These are phyloP conservation scores for Entomortierella chlamydospora DNA, from an alignment of 192 early-diverging fungal genomes.

Conservation along the genomic window DNA sequence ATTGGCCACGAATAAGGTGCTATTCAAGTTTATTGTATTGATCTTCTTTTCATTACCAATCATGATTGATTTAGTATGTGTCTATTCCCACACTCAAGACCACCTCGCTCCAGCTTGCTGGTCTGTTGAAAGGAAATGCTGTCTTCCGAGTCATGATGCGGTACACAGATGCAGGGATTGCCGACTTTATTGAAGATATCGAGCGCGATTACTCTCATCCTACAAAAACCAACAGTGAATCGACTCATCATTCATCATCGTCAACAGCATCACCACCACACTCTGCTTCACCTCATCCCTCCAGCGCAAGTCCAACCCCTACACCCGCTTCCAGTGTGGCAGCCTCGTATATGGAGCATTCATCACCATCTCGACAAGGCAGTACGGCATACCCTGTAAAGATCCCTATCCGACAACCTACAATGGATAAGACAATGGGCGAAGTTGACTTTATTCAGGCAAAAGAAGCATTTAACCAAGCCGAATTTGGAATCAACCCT, in stretches of 20 bases:
- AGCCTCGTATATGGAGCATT: too few species aligned
- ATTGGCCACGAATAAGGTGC: too few species aligned
- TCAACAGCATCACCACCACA: conserved; percentile 2
- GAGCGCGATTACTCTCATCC: conserved; percentile 24
- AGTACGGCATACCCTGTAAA: background rate
- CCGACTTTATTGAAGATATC: conserved; percentile 62
- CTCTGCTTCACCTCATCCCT: background rate
- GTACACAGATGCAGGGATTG: conserved; percentile 60
- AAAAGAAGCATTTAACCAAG: conserved; percentile 28
- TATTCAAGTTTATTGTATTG: background rate
- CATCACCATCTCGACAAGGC: background rate
- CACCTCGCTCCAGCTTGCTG: conserved; percentile 77
- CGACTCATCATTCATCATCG: background rate
- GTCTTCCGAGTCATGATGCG: conserved; percentile 78
- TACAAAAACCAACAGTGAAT: background rate
- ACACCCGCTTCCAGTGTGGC: background rate
- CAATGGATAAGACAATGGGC: conserved; percentile 36
- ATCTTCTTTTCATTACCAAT: background rate
- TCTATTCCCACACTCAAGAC: conserved; percentile 68
- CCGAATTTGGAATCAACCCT: conserved; percentile 8
- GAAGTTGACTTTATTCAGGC: conserved; percentile 15
- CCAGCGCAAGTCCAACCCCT: background rate
- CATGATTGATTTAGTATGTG: conserved; percentile 57
- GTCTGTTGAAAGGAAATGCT: conserved; percentile 74
- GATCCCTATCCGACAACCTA: background rate